These are phyloP conservation scores for Gynandropsis gynandra DNA, from an alignment of 345 rosid species.

Conservation along the genomic window DNA sequence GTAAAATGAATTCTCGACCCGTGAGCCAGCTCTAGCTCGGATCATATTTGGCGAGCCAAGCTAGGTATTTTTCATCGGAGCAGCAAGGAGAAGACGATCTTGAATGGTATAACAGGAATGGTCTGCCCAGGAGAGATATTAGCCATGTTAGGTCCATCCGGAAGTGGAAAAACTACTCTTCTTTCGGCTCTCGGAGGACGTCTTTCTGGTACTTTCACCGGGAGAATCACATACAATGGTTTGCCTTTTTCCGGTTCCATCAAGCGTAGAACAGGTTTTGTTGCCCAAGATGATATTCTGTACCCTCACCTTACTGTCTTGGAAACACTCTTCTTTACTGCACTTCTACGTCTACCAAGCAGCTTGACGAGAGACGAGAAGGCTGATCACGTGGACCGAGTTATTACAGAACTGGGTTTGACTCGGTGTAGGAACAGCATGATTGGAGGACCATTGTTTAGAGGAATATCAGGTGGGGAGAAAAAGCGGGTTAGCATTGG, in stretches of 20 bases:
- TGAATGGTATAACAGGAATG: constrained; percentile 75
- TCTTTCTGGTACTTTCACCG: constrained; percentile 55
- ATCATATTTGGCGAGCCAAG: too few relatives aligned
- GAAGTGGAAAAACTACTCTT: constrained; percentile 98
- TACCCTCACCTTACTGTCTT: constrained; percentile 90
- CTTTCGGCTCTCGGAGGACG: constrained; percentile 97
- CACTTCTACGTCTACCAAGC: constrained; percentile 75
- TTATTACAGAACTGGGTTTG: constrained; percentile 65
- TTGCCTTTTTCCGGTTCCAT: constrained; percentile 71
- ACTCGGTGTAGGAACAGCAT: constrained; percentile 68
- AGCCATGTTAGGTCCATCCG: constrained; percentile 97
- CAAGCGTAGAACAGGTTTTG: constrained; percentile 82
- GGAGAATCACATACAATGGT: constrained; percentile 84
- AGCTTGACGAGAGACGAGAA: constrained; percentile 59
- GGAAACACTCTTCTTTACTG: constrained; percentile 88
- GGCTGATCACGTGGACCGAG: constrained; percentile 63
- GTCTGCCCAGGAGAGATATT: constrained; percentile 88
- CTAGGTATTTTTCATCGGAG: too few relatives aligned
- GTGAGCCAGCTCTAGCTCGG: too few relatives aligned
- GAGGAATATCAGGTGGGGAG: constrained; percentile 98
- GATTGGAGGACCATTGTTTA: constrained; percentile 92
- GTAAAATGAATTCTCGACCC: too few relatives aligned
- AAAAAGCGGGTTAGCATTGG: constrained; percentile 96
- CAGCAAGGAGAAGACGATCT: constrained; percentile 63
- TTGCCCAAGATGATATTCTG: constrained; percentile 81